Evolutionary conservation across 495 filamentous ascomycete species (phyloP).

Genomic region (Annulohypoxylon stygium): DNA sequence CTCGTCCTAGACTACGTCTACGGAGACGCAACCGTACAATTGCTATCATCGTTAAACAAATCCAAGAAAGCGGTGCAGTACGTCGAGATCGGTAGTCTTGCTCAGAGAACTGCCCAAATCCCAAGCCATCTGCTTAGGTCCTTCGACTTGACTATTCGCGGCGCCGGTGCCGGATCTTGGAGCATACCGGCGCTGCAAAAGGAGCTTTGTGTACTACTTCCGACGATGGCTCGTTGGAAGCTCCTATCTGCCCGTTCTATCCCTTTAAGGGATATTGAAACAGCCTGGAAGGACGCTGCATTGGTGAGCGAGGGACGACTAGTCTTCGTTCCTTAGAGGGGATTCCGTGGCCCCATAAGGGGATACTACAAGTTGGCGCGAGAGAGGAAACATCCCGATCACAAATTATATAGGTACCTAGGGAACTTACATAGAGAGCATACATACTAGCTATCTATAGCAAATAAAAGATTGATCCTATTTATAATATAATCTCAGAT

Average conservation of each 20-base stretch:
- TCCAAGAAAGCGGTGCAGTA: constrained; percentile 45
- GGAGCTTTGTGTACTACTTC: constrained; percentile 41
- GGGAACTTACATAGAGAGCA: background rate
- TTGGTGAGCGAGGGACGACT: constrained; percentile 39
- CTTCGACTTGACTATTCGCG: constrained; percentile 47
- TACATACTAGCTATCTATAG: background rate
- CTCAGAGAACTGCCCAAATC: constrained; percentile 37
- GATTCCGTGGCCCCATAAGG: too few species aligned
- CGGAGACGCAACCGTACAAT: constrained; percentile 43
- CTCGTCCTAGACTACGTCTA: constrained; percentile 53
- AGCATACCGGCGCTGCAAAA: constrained; percentile 29
- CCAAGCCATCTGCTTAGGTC: constrained; percentile 42
- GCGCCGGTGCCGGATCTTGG: constrained; percentile 46
- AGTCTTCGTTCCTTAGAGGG: constrained; percentile 46
- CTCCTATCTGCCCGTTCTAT: constrained; percentile 19
- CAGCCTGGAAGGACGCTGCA: constrained; percentile 44
- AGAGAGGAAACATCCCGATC: too few species aligned
- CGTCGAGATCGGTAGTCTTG: constrained; percentile 49
- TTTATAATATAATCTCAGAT: background rate
- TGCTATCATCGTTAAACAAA: constrained; percentile 43
- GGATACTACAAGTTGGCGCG: too few species aligned
- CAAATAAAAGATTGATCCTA: background rate
- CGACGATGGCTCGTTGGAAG: constrained; percentile 38
- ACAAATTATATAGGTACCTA: too few species aligned
- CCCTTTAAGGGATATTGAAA: constrained; percentile 48